phyloP scores from a whole-genome alignment of 305 asterid genomes.

The Nicotiana rustica region DNA sequence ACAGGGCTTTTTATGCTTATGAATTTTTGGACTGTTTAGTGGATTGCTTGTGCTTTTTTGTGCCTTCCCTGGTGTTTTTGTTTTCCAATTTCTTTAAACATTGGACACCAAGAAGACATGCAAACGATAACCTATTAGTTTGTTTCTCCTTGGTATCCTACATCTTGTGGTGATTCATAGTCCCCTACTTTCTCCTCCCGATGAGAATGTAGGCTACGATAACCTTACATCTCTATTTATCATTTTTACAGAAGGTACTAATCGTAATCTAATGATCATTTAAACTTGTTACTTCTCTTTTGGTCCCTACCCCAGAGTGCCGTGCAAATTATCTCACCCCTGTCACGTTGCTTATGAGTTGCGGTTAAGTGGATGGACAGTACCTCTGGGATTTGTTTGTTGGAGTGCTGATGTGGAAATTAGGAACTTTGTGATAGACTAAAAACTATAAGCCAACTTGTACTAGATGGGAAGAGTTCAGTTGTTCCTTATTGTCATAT shows the following conservation, averaged over 20 bases:
- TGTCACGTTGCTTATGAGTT: not conserved
- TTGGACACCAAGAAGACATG: conserved; percentile 29
- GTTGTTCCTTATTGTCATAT: not conserved
- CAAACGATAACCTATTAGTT: conserved; percentile 2
- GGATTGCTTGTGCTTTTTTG: no score
- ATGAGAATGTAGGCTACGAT: conserved; percentile 30
- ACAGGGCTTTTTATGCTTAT: no score
- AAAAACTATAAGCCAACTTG: not conserved
- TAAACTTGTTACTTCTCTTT: conserved; percentile 15
- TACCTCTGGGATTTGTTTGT: not conserved
- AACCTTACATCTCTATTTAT: conserved; percentile 28
- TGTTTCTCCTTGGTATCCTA: conserved; percentile 34
- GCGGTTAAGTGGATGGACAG: not conserved
- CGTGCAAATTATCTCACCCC: not conserved
- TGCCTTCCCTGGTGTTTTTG: no score
- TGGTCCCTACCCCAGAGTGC: not conserved
- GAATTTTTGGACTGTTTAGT: no score
- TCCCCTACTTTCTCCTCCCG: conserved; percentile 32
- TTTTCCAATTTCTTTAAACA: not conserved
- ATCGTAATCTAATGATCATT: not conserved
- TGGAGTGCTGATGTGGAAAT: not conserved
- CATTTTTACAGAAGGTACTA: not conserved
- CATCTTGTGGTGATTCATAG: conserved; percentile 26
- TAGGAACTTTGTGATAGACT: not conserved
- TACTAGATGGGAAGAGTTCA: not conserved